Base-by-base conservation (phyloP, 2,329 filamentous ascomycete species). In the Rugonectria rugulosa region DNA sequence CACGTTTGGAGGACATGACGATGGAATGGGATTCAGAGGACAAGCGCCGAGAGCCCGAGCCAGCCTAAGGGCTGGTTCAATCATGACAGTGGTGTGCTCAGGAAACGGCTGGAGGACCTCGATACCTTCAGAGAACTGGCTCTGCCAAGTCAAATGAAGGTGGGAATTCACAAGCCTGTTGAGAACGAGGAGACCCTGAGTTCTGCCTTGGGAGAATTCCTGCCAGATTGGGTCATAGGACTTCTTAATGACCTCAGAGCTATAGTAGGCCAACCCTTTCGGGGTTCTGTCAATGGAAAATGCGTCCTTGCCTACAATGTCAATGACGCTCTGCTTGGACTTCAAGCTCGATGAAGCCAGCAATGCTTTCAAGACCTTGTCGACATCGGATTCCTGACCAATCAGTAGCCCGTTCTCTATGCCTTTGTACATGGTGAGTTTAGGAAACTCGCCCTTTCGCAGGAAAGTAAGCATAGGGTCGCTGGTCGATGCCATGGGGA, bases 101-200 rank as follows among this genome's bases (percentile, higher is more conserved):
- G 90, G 84, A 17, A 90, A 81, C 0, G 94, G 92, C 71, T 96
- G 93, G 37, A 96, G 78, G 3, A 97, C 86, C 5, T 88, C 84
- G 53, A 98, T 88, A 24, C 95, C 94, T 32, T 83, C 81, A 1
- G 84, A 78, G 72, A 95, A 96, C 19, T 81, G 81, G 64, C 88
- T 90, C 69, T 96, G 92, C 85, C 95, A 98, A 10, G 87, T 89
- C 49, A 83, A 82, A 70, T 97, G 93, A 4, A 98, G 81, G 72
- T 98, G 95, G 2, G 88, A 83, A 68, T 90, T 93, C 70, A 97
- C 90, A 56, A 98, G 82, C 40, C 84, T 78, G 55, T 89, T 88
- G 27, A 98, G 83, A 45, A 82, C 79, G 49, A 76, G 75, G 20
- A 94, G 78, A 3, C 89, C 91, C 40, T 81, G 78, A 24, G 84